Evolutionary conservation across 2,329 filamentous ascomycete genomes (phyloP).

Genomic region (Tothia fuscella): DNA sequence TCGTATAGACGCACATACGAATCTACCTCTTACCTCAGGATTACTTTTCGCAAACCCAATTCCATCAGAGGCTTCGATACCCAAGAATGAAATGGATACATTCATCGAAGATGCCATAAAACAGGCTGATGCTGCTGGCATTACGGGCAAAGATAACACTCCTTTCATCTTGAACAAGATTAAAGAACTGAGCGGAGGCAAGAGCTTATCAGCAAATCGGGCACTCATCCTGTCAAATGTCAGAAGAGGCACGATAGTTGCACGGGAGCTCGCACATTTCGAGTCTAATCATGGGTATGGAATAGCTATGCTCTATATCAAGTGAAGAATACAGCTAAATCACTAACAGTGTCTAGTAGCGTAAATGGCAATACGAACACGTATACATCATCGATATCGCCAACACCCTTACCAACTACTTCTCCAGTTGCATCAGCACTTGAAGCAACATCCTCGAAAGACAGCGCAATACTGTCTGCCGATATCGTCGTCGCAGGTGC

Average conservation of each 20-base stretch:
- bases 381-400: too few relatives aligned
- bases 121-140: conserved; percentile 27
- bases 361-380: too few relatives aligned
- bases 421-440: not conserved
- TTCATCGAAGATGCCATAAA: conserved; percentile 29
- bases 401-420: too few relatives aligned
- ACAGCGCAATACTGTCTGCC: not conserved
- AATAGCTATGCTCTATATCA: too few relatives aligned
- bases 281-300: conserved; percentile 25
- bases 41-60: conserved; percentile 85
- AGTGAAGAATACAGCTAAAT: too few relatives aligned
- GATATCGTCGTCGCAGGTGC: conserved; percentile 86
- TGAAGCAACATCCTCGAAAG: not conserved
- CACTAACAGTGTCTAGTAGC: too few relatives aligned
- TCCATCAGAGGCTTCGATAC: conserved; percentile 56
- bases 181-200: conserved; percentile 61
- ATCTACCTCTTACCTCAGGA: conserved; percentile 62
- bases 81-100: conserved; percentile 37
- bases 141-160: conserved; percentile 66
- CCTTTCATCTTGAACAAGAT: conserved; percentile 73
- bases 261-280: conserved; percentile 41
- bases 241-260: conserved; percentile 50
- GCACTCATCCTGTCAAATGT: conserved; percentile 58
- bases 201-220: conserved; percentile 62
- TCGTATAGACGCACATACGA: conserved; percentile 57